A percentile compares a stretch with the other conserved stretches of the same genome.
These are phyloP conservation scores for Nyssa sinensis DNA, from an alignment of 148 eudicot species.

Conservation along the genomic window DNA sequence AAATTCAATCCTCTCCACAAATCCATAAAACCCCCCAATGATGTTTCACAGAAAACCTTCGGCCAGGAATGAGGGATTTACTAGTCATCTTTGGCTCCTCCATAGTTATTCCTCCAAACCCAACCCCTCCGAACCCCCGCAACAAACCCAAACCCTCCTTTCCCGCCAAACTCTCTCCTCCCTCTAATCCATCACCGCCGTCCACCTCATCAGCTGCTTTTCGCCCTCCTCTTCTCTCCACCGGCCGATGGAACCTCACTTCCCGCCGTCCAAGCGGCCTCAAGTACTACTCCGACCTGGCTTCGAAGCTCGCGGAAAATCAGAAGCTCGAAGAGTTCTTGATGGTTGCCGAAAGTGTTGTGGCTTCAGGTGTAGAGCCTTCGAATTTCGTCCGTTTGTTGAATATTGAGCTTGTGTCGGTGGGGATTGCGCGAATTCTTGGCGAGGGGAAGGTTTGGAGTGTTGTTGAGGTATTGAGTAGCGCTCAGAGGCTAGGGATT, in stretches of 20 bases:
- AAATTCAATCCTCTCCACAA: constrained; percentile 25
- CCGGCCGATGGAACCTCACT: constrained; percentile 29
- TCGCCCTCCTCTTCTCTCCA: constrained; percentile 25
- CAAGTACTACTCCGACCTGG: constrained; percentile 45
- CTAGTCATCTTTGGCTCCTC: constrained; percentile 41
- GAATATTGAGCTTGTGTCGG: constrained; percentile 32
- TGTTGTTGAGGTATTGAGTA: constrained; percentile 34
- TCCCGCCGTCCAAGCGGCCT: constrained; percentile 14
- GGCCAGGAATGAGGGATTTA: constrained; percentile 48
- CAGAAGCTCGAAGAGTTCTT: constrained; percentile 57
- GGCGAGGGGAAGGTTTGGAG: constrained; percentile 36
- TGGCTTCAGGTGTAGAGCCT: constrained; percentile 29
- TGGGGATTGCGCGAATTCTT: constrained; percentile 43
- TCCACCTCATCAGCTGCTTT: constrained; percentile 21
- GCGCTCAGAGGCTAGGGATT: constrained; percentile 50
- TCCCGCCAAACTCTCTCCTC: constrained; percentile 24
- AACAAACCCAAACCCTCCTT: constrained; percentile 27
- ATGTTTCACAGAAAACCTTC: constrained; percentile 16
- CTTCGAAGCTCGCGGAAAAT: constrained; percentile 54
- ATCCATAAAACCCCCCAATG: background rate
- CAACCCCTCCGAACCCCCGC: constrained; percentile 20
- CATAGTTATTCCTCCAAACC: constrained; percentile 24
- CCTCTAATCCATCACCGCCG: constrained; percentile 16
- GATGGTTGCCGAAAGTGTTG: constrained; percentile 40
- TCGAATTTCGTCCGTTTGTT: constrained; percentile 34